Evolutionary conservation across 2,329 filamentous ascomycete genomes (phyloP).

Genomic region (Microthyrium microscopicum): DNA sequence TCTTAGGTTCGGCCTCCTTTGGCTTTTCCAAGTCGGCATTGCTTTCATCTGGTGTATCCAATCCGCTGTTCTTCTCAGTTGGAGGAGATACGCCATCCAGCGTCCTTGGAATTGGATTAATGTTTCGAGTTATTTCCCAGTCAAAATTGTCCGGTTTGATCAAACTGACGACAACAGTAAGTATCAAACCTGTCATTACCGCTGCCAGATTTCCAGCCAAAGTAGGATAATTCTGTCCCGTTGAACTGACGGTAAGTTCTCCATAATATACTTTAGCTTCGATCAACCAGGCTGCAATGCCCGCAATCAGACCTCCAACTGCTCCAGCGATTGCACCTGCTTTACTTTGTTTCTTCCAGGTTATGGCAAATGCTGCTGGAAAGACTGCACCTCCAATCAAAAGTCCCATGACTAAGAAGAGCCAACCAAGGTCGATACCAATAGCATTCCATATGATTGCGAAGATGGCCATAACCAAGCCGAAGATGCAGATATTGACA

Average conservation of each 20-base stretch:
- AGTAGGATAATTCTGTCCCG: conserved; percentile 21
- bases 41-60: too few relatives aligned
- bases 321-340: conserved; percentile 19
- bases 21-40: too few relatives aligned
- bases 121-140: conserved; percentile 22
- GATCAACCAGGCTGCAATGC: conserved; percentile 21
- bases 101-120: conserved; percentile 15
- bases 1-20: too few relatives aligned
- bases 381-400: conserved; percentile 27
- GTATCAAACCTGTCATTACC: conserved; percentile 18
- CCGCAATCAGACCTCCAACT: conserved; percentile 18
- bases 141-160: conserved; percentile 22
- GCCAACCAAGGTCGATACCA: conserved; percentile 25
- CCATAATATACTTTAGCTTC: conserved; percentile 21
- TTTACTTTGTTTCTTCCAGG: conserved; percentile 20
- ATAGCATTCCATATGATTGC: conserved; percentile 21
- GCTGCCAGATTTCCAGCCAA: conserved; percentile 24
- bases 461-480: conserved; percentile 24
- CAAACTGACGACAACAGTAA: conserved; percentile 19
- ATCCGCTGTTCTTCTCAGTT: background rate
- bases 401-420: conserved; percentile 25
- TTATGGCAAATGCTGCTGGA: conserved; percentile 20
- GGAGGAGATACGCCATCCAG: background rate
- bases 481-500: conserved; percentile 24
- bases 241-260: conserved; percentile 22